These are phyloP conservation scores for Globisporangium viniferum DNA, from an alignment of 352 stramenopile species.

Conservation along the genomic window DNA sequence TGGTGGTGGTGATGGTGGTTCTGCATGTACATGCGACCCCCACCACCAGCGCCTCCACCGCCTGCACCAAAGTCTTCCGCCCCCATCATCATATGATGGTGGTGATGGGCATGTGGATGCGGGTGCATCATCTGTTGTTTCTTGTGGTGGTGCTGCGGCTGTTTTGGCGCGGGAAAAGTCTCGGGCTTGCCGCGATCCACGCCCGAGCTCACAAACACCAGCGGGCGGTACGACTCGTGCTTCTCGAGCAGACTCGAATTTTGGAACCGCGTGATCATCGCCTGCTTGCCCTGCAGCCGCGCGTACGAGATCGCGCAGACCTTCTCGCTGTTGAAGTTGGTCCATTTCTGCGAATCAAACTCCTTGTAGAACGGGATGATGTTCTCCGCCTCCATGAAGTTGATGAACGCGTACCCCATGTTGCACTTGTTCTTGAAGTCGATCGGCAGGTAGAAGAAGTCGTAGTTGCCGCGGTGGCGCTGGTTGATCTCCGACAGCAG, in stretches of 20 bases:
- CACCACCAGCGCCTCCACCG: background rate
- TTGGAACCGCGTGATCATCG: conserved; percentile 98
- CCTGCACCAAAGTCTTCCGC: background rate
- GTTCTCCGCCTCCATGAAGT: conserved; percentile 92
- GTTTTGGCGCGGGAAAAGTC: conserved; percentile 65
- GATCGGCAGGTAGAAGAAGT: conserved; percentile 99
- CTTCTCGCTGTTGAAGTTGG: conserved; percentile 99
- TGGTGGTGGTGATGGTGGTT: conserved; percentile 17
- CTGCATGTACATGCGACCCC: conserved; percentile 13
- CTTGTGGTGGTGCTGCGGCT: conserved; percentile 32
- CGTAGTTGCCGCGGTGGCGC: conserved; percentile 90
- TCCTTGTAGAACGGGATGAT: conserved; percentile 83
- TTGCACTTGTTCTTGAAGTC: conserved; percentile 99
- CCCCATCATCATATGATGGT: conserved; percentile 24
- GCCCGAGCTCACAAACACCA: conserved; percentile 88
- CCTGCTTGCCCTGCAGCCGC: conserved; percentile 95
- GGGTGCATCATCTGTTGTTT: conserved; percentile 29
- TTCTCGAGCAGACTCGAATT: conserved; percentile 96
- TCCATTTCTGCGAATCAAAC: conserved; percentile 92
- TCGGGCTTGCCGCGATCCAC: conserved; percentile 63
- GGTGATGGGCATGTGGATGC: conserved; percentile 12
- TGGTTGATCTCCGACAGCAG: conserved; percentile 96
- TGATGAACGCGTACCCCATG: conserved; percentile 99
- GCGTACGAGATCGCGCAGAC: conserved; percentile 98
- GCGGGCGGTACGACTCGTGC: conserved; percentile 89